Conservation (phyloP, 768 basidiomycete genomes). For the Suillus hirtellus region DNA sequence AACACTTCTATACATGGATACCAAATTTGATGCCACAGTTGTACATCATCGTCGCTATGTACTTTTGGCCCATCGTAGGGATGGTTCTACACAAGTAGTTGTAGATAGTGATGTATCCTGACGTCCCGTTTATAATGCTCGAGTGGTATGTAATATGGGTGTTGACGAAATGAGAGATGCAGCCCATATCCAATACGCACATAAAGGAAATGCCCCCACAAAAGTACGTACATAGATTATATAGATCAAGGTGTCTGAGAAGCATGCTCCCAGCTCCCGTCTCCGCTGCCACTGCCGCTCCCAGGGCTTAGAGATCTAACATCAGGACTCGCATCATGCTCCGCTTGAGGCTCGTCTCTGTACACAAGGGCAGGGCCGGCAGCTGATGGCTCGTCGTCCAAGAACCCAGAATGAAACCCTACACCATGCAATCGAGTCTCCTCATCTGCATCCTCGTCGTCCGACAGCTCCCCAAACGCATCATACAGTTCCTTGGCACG, state of each 20-base stretch:
- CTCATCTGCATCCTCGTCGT: conserved; percentile 79
- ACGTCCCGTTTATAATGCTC: not conserved
- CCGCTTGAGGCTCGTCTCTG: conserved; percentile 53
- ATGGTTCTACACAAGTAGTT: not conserved
- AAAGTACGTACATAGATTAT: not conserved
- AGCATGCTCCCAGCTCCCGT: conserved; percentile 77
- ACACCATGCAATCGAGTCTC: conserved; percentile 57
- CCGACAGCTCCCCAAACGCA: conserved; percentile 90
- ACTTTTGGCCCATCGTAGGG: not conserved
- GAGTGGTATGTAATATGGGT: not conserved
- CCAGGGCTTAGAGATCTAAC: conserved; percentile 32
- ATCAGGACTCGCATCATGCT: conserved; percentile 15
- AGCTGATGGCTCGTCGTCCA: conserved; percentile 64
- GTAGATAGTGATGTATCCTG: not conserved
- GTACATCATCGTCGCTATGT: not conserved
- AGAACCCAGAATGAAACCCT: conserved; percentile 76
- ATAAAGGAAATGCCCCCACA: not conserved
- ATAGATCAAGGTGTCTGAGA: conserved; percentile 36
- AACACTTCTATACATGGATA: not conserved
- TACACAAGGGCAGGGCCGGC: conserved; percentile 37
- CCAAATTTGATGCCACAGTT: not conserved
- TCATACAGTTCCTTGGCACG: conserved; percentile 92
- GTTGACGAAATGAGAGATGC: not conserved
- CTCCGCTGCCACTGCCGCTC: conserved; percentile 52
- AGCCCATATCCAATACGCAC: not conserved